Evolutionary conservation across 1,139 yeast species (phyloP), one percentile per base, ranked within the genome.

Genomic region (Yamadazyma sp.): DNA sequence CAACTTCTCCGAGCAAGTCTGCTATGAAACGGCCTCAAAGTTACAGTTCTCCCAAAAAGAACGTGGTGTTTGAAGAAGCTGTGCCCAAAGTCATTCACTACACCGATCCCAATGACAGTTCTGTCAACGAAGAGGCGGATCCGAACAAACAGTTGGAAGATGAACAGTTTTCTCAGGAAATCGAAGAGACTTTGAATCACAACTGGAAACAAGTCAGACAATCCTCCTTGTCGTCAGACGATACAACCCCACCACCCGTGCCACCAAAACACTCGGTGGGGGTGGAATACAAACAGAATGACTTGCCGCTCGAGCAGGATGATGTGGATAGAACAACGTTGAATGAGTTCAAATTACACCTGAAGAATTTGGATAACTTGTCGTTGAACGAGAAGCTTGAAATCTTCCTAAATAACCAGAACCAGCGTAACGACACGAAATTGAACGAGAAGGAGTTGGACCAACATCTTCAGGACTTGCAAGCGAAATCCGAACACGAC

Each of bases 311-410:
- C 4, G 37, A 41, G 9, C 34, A 44, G 11, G 54, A 56, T n/a
- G 59, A 54, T 30, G 39, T 53, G 4, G 64, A 62, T 36, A 41
- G 48, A 15, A 38, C 53, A 1, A 43, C 57, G 1, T 48, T 64
- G 21, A 55, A 54, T 13, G 48, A 54, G 20, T 50, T 62, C 40
- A 59, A 54, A 35, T 46, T 53, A 21, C 59, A 54, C 36, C 59
- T 53, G 39, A 59, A 62, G 33, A 61, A 62, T 40, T 51, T 54
- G 40, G 57, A 63, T 35, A 61, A 61, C 40, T 48, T 67, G 31
- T 57, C 73, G 1, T 54, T 69, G 33, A 64, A 66, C 46, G 74
- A 70, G 42, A 68, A 68, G 47, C 53, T 70, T 43, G 67, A 67
- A 37, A 53, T 65, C 10, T 67, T 54, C 44, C 59, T 67, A 31